Evolutionary conservation across 306 rosid species (phyloP).

Genomic region (Cyamopsis tetragonoloba): DNA sequence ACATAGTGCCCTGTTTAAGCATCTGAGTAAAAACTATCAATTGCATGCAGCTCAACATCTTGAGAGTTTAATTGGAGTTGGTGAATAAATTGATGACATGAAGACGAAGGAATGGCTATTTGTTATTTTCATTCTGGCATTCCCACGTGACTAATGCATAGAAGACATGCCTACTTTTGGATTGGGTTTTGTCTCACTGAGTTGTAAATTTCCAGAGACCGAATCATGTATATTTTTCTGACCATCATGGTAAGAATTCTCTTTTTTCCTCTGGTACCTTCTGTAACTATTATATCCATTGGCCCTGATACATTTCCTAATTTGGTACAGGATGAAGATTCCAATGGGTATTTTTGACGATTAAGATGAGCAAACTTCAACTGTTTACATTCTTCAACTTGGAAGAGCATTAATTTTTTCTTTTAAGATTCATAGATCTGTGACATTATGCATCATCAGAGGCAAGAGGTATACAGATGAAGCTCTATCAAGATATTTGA

Average conservation of each 20-base stretch:
- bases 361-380: slow-evolving; percentile 28
- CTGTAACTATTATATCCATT: background rate
- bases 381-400: slow-evolving; percentile 24
- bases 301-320: slow-evolving; percentile 27
- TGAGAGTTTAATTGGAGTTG: slow-evolving; percentile 40
- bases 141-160: slow-evolving; percentile 25
- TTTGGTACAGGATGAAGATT: slow-evolving; percentile 42
- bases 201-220: background rate
- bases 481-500: slow-evolving; percentile 31
- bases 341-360: slow-evolving; percentile 31
- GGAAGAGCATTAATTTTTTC: no score
- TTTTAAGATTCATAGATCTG: slow-evolving; percentile 14
- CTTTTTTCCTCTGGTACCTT: slow-evolving; percentile 6
- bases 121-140: slow-evolving; percentile 22
- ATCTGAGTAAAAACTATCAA: slow-evolving; percentile 49
- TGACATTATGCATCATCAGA: slow-evolving; percentile 24
- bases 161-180: slow-evolving; percentile 2
- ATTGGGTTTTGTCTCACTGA: slow-evolving; percentile 25
- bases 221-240: slow-evolving; percentile 12
- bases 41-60: slow-evolving; percentile 40
- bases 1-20: slow-evolving; percentile 59
- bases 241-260: slow-evolving; percentile 19
- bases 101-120: slow-evolving; percentile 28
- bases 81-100: slow-evolving; percentile 33
- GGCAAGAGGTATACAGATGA: slow-evolving; percentile 39